Base-by-base conservation (phyloP, 345 rosid genomes). In the Carallia brachiata region DNA sequence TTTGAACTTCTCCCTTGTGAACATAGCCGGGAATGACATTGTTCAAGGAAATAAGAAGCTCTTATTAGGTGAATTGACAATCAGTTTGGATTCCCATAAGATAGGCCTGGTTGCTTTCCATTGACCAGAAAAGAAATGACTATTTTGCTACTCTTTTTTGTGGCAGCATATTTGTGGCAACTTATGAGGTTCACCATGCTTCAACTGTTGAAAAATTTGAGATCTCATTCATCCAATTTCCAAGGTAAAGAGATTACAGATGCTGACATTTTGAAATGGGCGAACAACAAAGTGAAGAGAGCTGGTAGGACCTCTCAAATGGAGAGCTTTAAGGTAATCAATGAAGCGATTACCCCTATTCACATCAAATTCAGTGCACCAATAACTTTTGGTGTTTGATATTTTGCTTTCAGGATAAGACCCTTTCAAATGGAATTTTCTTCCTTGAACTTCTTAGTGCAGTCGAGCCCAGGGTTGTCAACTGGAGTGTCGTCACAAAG, bases 141-240 rank as follows among this genome's bases (percentile, higher is more conserved):
- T 56, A 2, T 23, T 52, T 59, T 13, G 52, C 62, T 79, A 70
- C 61, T 48, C 52, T 31, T 71, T 50, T 17, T 63, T 23, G 68
- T 15, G 73, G 70, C 95, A 92, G 99, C 99, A 36, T 85, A 76
- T 78, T 66, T 95, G 67, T 95, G 99, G 99, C 97, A 95, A 79
- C 84, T 95, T 67, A 92, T 95, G 99, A 90, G 99, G 85, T 95
- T 82, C 74, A 81, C 88, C 9, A 95, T 95, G 98, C 92, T 95
- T 70, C 97, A 90, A 85, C 99, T 92, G 65, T 84, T 95, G 80
- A 86, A 79, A 80, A 92, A 95, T 82, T 80, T 95, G 81, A 86
- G 99, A 81, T 79, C 84, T 65, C 96, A 89, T 77, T 76, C 78
- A 60, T 58, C 69, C 34, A 52, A 63, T 32, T 83, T 92, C 53